Conservation (phyloP, 345 rosid genomes). For the Hibiscus syriacus region DNA sequence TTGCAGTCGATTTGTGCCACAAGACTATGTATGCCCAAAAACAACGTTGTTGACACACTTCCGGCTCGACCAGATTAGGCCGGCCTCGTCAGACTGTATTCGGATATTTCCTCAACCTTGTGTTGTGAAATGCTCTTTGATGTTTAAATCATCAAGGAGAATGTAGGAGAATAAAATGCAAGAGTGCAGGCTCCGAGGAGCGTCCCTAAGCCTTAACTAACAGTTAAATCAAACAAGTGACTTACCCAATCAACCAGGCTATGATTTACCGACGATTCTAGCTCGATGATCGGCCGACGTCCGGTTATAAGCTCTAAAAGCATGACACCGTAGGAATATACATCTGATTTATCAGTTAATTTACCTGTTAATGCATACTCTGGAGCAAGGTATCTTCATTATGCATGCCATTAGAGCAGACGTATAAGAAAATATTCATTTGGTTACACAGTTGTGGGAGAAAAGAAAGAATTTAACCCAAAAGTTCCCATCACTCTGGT, state of each 20-base stretch:
- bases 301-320: slow-evolving; percentile 78
- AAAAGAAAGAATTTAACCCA: slow-evolving; percentile 37
- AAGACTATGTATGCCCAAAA: too few relatives aligned
- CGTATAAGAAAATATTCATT: not conserved
- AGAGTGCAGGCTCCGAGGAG: too few relatives aligned
- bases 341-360: slow-evolving; percentile 70
- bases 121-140: too few relatives aligned
- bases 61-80: too few relatives aligned
- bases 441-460: not conserved
- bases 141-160: too few relatives aligned
- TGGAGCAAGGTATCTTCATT: slow-evolving; percentile 43
- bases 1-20: too few relatives aligned
- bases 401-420: not conserved
- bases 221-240: not conserved
- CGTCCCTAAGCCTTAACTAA: too few relatives aligned
- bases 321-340: slow-evolving; percentile 69
- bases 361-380: slow-evolving; percentile 82
- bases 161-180: too few relatives aligned
- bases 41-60: too few relatives aligned
- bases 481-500: slow-evolving; percentile 85
- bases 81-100: too few relatives aligned
- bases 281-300: slow-evolving; percentile 42
- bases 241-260: slow-evolving; percentile 74
- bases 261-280: slow-evolving; percentile 36
- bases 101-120: too few relatives aligned